Conservation (phyloP, 1,139 yeast species). For the Hansenula sp. region DNA sequence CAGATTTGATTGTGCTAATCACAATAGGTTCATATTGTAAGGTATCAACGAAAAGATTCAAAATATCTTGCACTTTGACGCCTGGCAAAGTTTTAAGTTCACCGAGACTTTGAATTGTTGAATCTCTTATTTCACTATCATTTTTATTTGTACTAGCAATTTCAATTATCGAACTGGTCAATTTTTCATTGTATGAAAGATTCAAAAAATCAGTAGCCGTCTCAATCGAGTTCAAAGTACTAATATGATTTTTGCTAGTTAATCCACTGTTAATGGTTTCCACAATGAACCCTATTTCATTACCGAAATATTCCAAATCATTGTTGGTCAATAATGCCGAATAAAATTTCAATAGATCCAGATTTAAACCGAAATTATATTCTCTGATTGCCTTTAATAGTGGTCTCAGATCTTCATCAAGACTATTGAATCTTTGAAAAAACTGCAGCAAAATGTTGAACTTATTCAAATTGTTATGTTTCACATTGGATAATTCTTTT, state of each 20-base stretch:
- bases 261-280: constrained; percentile 41
- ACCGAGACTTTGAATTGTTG: constrained; percentile 20
- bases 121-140: constrained; percentile 24
- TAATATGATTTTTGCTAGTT: constrained; percentile 43
- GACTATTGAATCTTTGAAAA: constrained; percentile 17
- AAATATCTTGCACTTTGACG: constrained; percentile 18
- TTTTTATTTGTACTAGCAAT: constrained; percentile 21
- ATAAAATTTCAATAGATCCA: constrained; percentile 30
- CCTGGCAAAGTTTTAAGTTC: constrained; percentile 18
- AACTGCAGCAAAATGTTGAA: constrained; percentile 20
- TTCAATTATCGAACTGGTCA: constrained; percentile 19
- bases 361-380: constrained; percentile 22
- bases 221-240: constrained; percentile 47
- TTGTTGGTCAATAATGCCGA: constrained; percentile 25
- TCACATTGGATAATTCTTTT: constrained; percentile 15
- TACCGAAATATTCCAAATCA: constrained; percentile 25
- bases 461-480: constrained; percentile 17
- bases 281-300: constrained; percentile 26
- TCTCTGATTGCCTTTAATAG: constrained; percentile 19
- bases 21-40: constrained; percentile 36
- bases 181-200: constrained; percentile 17
- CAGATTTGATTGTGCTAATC: constrained; percentile 31
- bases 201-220: constrained; percentile 36
- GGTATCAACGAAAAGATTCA: constrained; percentile 23
- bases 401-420: constrained; percentile 19